A percentile compares a stretch with the other conserved stretches of the same genome.
Evolutionary conservation across 345 rosid species (phyloP).

Genomic region (Eucalyptus caleyi): DNA sequence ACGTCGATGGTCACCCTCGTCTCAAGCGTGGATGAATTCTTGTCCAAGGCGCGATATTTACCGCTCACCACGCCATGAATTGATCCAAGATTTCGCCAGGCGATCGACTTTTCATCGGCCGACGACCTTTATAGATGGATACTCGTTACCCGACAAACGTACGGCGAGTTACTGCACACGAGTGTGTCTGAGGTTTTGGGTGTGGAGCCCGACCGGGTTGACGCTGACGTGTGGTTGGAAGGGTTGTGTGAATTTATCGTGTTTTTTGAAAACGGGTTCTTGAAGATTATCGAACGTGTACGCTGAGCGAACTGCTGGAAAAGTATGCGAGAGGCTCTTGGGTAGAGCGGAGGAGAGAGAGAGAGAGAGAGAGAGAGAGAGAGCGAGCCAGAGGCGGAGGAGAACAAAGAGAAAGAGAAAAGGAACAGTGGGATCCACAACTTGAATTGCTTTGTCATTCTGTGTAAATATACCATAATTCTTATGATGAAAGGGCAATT

Average conservation of each 20-base stretch:
- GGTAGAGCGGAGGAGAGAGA: neutral
- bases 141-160: neutral
- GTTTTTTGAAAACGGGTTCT: neutral
- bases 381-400: neutral
- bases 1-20: neutral
- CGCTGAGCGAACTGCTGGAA: neutral
- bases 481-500: too few species aligned
- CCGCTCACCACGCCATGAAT: neutral
- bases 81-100: neutral
- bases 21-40: neutral
- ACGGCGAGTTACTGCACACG: neutral
- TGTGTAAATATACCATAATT: neutral
- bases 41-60: neutral
- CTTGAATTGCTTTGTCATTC: neutral
- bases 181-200: neutral
- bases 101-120: neutral
- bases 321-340: neutral
- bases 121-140: neutral
- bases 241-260: neutral
- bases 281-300: neutral
- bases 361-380: neutral
- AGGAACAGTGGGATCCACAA: neutral
- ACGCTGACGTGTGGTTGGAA: neutral
- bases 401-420: neutral
- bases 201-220: neutral